phyloP scores from a whole-genome alignment of 305 asterid genomes.

The Rubia tinctorum region DNA sequence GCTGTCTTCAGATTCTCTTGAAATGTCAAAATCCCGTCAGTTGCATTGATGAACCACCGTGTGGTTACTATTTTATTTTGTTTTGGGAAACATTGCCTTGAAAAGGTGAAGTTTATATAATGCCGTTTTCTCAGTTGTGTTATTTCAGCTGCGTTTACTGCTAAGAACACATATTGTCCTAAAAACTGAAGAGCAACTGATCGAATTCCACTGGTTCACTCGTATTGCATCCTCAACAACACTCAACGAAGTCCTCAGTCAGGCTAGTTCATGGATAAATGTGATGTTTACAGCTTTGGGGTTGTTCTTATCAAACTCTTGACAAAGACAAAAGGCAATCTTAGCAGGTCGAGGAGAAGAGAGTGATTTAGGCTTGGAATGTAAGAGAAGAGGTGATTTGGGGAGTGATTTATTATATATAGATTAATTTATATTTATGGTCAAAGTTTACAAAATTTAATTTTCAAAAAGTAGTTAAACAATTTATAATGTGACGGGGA shows the following conservation, averaged over 20 bases:
- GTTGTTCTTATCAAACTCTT: neutral
- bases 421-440: too few species aligned
- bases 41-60: constrained; percentile 2
- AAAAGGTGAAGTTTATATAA: neutral
- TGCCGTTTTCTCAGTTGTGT: neutral
- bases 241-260: neutral
- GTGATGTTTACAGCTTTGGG: neutral
- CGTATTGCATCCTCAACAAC: too few species aligned
- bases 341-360: neutral
- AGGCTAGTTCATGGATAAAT: neutral
- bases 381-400: neutral
- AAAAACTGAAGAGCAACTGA: too few species aligned
- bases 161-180: too few species aligned
- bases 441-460: too few species aligned
- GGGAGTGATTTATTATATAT: too few species aligned
- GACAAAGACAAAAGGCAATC: neutral
- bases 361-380: neutral
- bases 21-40: constrained; percentile 8
- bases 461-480: too few species aligned
- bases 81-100: neutral
- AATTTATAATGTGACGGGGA: too few species aligned
- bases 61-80: neutral
- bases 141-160: neutral
- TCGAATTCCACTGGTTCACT: too few species aligned
- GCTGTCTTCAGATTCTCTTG: neutral